Conservation (phyloP, 2,329 filamentous ascomycete species). For the Polytolypa hystricis region DNA sequence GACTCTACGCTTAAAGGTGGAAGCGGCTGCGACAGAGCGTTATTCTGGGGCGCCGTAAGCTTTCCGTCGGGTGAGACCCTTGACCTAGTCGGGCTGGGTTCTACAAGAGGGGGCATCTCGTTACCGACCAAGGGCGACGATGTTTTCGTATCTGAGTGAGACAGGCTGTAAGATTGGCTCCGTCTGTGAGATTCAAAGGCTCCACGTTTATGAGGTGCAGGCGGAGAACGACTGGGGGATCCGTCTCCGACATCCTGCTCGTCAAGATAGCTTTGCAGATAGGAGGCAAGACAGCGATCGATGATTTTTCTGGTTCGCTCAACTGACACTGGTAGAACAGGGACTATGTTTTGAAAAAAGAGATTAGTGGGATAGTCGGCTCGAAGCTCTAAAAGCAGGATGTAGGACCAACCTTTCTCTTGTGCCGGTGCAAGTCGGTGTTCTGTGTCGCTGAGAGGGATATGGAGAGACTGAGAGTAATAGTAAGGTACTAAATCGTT, state of each 20-base stretch:
- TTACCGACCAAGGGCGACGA: neutral
- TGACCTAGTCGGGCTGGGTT: neutral
- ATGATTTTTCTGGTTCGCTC: constrained; percentile 50
- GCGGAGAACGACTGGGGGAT: constrained; percentile 10
- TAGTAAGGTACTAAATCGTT: constrained; percentile 56
- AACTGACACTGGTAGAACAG: constrained; percentile 44
- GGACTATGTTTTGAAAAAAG: constrained; percentile 2
- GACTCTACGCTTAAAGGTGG: neutral
- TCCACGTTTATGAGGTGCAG: constrained; percentile 14
- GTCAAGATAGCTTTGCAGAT: constrained; percentile 35
- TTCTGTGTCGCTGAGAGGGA: neutral
- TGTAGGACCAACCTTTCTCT: constrained; percentile 2
- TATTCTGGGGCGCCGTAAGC: neutral
- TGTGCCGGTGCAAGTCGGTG: neutral
- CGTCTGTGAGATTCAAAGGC: constrained; percentile 9
- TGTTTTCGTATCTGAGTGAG: neutral
- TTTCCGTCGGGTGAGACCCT: neutral
- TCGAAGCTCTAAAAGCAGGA: constrained; percentile 7
- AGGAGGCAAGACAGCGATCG: constrained; percentile 42
- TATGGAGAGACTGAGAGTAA: constrained; percentile 11
- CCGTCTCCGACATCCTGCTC: constrained; percentile 11
- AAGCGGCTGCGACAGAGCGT: neutral
- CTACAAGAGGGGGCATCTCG: neutral
- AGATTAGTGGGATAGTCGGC: constrained; percentile 11
- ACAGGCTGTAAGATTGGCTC: neutral